Evolutionary conservation across 192 early-diverging fungal species (phyloP).

Genomic region (Coemansia sp.): DNA sequence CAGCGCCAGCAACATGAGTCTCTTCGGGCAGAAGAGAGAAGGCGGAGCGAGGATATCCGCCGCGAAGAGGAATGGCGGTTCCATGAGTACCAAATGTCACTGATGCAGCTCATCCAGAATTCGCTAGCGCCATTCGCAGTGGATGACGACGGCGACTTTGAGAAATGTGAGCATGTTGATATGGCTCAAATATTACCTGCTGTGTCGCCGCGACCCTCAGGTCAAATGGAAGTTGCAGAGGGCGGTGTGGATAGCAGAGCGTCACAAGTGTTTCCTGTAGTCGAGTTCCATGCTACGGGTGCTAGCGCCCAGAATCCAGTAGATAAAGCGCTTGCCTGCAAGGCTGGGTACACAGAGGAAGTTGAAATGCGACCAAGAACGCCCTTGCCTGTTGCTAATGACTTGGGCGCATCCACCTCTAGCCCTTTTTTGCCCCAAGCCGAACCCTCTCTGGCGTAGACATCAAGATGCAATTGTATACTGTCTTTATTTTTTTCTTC

Average conservation of each 20-base stretch:
- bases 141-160: background rate
- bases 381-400: background rate
- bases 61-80: constrained; percentile 46
- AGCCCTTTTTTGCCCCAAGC: background rate
- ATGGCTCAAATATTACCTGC: background rate
- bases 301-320: background rate
- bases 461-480: background rate
- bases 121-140: constrained; percentile 22
- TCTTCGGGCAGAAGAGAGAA: constrained; percentile 29
- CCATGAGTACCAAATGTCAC: constrained; percentile 53
- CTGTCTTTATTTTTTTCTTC: background rate
- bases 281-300: background rate
- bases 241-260: background rate
- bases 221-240: background rate
- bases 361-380: constrained; percentile 9
- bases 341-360: constrained; percentile 1
- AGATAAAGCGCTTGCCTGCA: background rate
- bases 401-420: background rate
- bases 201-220: background rate
- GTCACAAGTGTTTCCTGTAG: background rate
- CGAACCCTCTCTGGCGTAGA: background rate
- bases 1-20: constrained; percentile 37
- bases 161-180: background rate
- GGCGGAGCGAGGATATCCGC: constrained; percentile 30
- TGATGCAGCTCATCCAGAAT: constrained; percentile 32